Evolutionary conservation across 2,329 filamentous ascomycete species (phyloP), one percentile per base, ranked within the genome.

Genomic region (Dactylellina leptospora): DNA sequence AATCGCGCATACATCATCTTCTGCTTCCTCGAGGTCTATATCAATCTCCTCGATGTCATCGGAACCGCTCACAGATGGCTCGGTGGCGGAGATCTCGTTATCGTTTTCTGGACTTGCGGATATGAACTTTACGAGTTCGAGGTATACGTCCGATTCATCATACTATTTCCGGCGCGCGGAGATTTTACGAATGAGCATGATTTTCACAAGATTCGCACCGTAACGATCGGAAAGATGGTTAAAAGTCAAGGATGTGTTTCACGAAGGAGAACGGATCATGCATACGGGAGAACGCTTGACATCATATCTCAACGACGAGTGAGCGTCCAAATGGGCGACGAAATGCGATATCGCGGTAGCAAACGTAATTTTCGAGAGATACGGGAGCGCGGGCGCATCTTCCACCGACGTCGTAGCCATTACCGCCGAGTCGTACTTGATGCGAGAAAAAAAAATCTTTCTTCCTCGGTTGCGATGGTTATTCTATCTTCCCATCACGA

Each of bases 121-220:
- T 40, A 60, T 28, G 30, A 56, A 38, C 16, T 38, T 45, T 3
- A 44, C 60, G 23, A 72, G 53, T 40, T 64, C 68, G 45, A 72
- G 45, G 38, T 72, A 72, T 11, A 64, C 30, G 30, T 72, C 68
- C 20, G 53, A 36, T 23, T 58, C 30, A 55, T 72, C 68, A n/a
- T 54, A 55, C 68, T 72, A 53, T 13, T 3, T n/a, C 10, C 42
- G 20, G 1, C 23, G 3, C 18, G 4, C 2, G 3, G 10, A 30
- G 13, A 9, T 5, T 13, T 44, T 16, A 42, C 22, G 53, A 16
- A 58, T 44, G n/a, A 36, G 28, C 27, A 18, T 36, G 4, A 40
- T n/a, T 20, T 16, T 48, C n/a, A n/a, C n/a, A n/a, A n/a, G n/a
- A n/a, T n/a, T n/a, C n/a, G n/a, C n/a, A n/a, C n/a, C n/a, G n/a